Percentiles rank a stretch among this genome's conserved stretches.
These are phyloP conservation scores for Aspergillus floridensis DNA, from an alignment of 2,329 filamentous ascomycete species.

Conservation along the genomic window DNA sequence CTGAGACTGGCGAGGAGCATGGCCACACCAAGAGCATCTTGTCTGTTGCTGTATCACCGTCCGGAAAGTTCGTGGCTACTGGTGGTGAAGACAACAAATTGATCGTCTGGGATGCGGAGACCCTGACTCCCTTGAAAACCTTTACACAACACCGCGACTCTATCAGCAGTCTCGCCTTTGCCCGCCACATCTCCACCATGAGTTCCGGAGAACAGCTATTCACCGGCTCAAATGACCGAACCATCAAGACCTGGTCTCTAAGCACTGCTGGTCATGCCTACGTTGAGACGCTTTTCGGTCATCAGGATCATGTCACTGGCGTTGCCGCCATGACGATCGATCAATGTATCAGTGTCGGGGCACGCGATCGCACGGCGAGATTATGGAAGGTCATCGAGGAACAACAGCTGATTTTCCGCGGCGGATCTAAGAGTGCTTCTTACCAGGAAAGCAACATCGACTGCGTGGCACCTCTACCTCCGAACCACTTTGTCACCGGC, in stretches of 20 bases:
- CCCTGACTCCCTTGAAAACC: slow-evolving; percentile 73
- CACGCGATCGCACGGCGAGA: slow-evolving; percentile 84
- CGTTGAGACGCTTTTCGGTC: slow-evolving; percentile 91
- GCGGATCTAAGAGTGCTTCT: slow-evolving; percentile 56
- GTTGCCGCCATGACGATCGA: slow-evolving; percentile 81
- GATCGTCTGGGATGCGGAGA: slow-evolving; percentile 82
- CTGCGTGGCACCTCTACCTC: slow-evolving; percentile 83
- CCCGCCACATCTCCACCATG: slow-evolving; percentile 63
- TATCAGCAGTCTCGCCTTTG: slow-evolving; percentile 80
- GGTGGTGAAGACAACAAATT: slow-evolving; percentile 81
- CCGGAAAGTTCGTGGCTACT: slow-evolving; percentile 87
- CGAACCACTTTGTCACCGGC: slow-evolving; percentile 89
- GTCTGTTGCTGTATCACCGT: slow-evolving; percentile 79
- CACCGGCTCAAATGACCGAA: slow-evolving; percentile 84
- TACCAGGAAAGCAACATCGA: slow-evolving; percentile 83
- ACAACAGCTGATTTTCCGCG: slow-evolving; percentile 90
- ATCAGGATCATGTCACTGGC: slow-evolving; percentile 86
- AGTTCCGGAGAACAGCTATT: slow-evolving; percentile 76
- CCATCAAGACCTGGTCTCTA: slow-evolving; percentile 91
- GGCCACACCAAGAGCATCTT: slow-evolving; percentile 80
- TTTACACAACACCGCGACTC: slow-evolving; percentile 91
- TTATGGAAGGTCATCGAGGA: slow-evolving; percentile 97
- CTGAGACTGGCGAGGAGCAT: slow-evolving; percentile 50
- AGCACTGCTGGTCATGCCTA: slow-evolving; percentile 78
- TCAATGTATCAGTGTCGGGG: slow-evolving; percentile 85